phyloP scores from a whole-genome alignment of 2,329 filamentous ascomycete genomes.

The Penicillium sp. region DNA sequence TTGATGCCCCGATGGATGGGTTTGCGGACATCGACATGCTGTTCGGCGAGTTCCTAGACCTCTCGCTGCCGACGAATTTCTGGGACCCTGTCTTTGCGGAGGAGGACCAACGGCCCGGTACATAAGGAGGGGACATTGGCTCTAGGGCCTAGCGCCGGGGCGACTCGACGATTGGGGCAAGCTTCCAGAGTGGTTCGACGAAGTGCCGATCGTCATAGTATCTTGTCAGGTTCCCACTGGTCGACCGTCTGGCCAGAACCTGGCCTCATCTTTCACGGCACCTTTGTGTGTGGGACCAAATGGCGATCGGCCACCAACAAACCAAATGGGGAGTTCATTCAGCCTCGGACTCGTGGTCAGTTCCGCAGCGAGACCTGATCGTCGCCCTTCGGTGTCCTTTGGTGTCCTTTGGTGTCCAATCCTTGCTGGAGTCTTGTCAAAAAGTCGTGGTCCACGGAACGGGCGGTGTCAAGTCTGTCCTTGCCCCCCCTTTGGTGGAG shows the following conservation, averaged over 20 bases:
- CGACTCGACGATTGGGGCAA: slow-evolving; percentile 1
- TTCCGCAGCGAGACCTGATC: not conserved
- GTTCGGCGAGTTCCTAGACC: slow-evolving; percentile 41
- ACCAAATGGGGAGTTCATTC: slow-evolving; percentile 3
- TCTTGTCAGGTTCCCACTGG: not conserved
- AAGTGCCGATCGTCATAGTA: slow-evolving; percentile 7
- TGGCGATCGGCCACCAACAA: slow-evolving; percentile 7
- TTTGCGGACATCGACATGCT: slow-evolving; percentile 42
- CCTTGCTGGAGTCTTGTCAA: not conserved
- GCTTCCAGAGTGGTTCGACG: slow-evolving; percentile 2
- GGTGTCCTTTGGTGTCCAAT: too few species aligned
- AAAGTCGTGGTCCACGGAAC: not conserved
- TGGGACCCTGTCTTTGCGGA: slow-evolving; percentile 41
- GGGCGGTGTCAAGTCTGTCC: not conserved
- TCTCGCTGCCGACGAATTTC: slow-evolving; percentile 41
- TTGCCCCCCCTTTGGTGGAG: not conserved
- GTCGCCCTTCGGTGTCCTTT: too few species aligned
- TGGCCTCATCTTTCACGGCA: not conserved
- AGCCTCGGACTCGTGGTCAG: slow-evolving; percentile 9
- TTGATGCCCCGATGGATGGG: slow-evolving; percentile 31
- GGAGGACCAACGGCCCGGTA: slow-evolving; percentile 2
- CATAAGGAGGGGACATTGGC: not conserved
- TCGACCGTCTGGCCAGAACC: slow-evolving; percentile 5
- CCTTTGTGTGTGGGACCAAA: slow-evolving; percentile 3
- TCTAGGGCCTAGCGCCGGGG: not conserved